phyloP scores from a whole-genome alignment of 768 basidiomycete species.

The Hygrophoropsis aurantiaca region DNA sequence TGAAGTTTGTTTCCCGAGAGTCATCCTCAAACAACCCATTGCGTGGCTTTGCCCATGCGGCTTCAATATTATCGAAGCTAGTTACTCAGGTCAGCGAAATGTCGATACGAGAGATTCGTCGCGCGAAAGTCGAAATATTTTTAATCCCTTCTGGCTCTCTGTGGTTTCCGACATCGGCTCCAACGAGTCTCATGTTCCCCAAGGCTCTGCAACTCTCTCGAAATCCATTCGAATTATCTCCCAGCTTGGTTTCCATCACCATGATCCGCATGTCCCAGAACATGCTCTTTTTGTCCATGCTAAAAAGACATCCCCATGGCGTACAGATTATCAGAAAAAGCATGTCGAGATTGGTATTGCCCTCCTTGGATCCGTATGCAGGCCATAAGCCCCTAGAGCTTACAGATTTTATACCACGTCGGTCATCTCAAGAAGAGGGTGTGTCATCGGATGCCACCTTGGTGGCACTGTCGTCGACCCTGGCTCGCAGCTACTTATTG shows the following conservation, averaged over 20 bases:
- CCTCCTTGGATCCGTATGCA: constrained; percentile 36
- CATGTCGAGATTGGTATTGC: constrained; percentile 60
- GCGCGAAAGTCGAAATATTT: constrained; percentile 68
- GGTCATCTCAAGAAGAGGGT: constrained; percentile 8
- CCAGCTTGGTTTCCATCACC: constrained; percentile 51
- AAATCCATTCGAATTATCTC: constrained; percentile 40
- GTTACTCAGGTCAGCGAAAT: constrained; percentile 68
- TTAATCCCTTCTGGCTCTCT: constrained; percentile 69
- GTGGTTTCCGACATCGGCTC: constrained; percentile 64
- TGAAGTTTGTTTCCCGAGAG: constrained; percentile 54
- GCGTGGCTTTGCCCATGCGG: constrained; percentile 49
- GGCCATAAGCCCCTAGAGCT: constrained; percentile 37
- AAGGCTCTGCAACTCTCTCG: constrained; percentile 33
- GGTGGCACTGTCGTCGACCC: constrained; percentile 52
- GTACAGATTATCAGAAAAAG: constrained; percentile 66
- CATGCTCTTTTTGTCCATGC: constrained; percentile 59
- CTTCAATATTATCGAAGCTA: constrained; percentile 60
- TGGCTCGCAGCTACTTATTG: constrained; percentile 69
- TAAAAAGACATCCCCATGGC: constrained; percentile 67
- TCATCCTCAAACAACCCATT: constrained; percentile 43
- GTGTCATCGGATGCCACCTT: constrained; percentile 21
- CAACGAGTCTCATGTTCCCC: constrained; percentile 63
- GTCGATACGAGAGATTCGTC: constrained; percentile 68
- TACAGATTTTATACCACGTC: constrained; percentile 48
- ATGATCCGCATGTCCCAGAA: constrained; percentile 74